Conservation (phyloP, 805 yeast genomes). For the Wickerhamiella parazyma region DNA sequence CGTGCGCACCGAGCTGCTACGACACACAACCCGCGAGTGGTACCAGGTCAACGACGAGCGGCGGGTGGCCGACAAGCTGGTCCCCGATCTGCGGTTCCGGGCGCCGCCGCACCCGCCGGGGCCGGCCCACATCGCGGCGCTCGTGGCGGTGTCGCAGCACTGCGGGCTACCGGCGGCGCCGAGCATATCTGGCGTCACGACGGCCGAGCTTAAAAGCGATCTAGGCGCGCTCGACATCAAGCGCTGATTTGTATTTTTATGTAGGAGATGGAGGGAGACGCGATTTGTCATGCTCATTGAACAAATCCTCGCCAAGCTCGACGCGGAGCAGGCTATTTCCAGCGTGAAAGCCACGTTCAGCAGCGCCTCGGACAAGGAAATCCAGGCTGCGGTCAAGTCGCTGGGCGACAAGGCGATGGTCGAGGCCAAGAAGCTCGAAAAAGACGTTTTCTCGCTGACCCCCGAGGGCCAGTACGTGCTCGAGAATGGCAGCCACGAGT, state of each 20-base stretch:
- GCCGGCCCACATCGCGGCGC: constrained; percentile 35
- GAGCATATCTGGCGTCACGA: constrained; percentile 44
- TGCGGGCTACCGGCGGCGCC: constrained; percentile 80
- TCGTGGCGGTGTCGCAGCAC: constrained; percentile 52
- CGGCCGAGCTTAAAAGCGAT: constrained; percentile 65
- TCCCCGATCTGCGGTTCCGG: constrained; percentile 33
- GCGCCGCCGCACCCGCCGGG: constrained; percentile 34
- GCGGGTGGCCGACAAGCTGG: constrained; percentile 56
- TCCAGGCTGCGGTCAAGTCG: constrained; percentile 67
- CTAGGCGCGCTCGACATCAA: constrained; percentile 45
- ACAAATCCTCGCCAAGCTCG: constrained; percentile 32
- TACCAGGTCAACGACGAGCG: constrained; percentile 84
- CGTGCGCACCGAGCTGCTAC: constrained; percentile 47
- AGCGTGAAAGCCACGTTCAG: constrained; percentile 64
- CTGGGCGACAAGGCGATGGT: constrained; percentile 75
- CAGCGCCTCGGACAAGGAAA: constrained; percentile 25
- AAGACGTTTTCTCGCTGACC: constrained; percentile 62
- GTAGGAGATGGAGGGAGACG: not conserved
- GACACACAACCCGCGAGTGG: constrained; percentile 74
- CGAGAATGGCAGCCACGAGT: constrained; percentile 78
- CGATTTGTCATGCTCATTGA: constrained; percentile 5
- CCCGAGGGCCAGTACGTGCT: constrained; percentile 73
- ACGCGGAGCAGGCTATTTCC: constrained; percentile 47
- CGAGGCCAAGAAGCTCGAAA: constrained; percentile 55
- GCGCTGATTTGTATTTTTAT: constrained; percentile 5